Evolutionary conservation across 2,329 filamentous ascomycete genomes (phyloP).

Genomic region (Neofusicoccum kwambonambiense): DNA sequence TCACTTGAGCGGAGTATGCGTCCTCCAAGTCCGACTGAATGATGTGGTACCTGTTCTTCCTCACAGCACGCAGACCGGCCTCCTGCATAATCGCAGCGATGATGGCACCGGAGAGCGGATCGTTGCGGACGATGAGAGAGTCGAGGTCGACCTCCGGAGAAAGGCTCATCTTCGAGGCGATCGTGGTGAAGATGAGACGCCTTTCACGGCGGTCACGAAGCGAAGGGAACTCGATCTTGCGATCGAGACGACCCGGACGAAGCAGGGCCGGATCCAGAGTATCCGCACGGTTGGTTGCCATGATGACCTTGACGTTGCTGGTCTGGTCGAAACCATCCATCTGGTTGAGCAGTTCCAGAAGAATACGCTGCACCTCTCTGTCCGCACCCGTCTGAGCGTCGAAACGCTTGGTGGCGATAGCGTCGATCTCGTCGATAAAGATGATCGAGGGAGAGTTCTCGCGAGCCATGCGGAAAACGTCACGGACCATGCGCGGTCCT

Average conservation of each 20-base stretch:
- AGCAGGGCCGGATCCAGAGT: conserved; percentile 93
- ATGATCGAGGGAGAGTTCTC: conserved; percentile 99
- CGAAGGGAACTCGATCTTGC: conserved; percentile 98
- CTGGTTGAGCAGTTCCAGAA: conserved; percentile 95
- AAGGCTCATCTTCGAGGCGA: conserved; percentile 94
- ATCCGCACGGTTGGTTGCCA: conserved; percentile 98
- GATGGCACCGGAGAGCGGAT: conserved; percentile 89
- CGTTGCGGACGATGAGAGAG: conserved; percentile 92
- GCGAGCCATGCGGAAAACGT: conserved; percentile 98
- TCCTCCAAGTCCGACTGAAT: conserved; percentile 96
- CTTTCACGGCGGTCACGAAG: conserved; percentile 91
- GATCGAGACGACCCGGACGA: conserved; percentile 89
- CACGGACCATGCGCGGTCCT: conserved; percentile 96
- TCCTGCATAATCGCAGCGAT: conserved; percentile 99
- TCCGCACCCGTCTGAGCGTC: conserved; percentile 98
- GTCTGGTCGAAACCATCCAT: conserved; percentile 99
- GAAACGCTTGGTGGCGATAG: conserved; percentile 98
- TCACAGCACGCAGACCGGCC: conserved; percentile 86
- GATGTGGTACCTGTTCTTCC: conserved; percentile 99
- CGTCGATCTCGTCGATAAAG: conserved; percentile 99
- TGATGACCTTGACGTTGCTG: conserved; percentile 99
- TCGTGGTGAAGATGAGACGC: conserved; percentile 95
- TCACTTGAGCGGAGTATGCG: conserved; percentile 95
- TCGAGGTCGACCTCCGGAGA: conserved; percentile 96
- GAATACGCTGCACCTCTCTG: conserved; percentile 95